Evolutionary conservation across 2,329 filamentous ascomycete species (phyloP).

Genomic region (Nemania diffusa): DNA sequence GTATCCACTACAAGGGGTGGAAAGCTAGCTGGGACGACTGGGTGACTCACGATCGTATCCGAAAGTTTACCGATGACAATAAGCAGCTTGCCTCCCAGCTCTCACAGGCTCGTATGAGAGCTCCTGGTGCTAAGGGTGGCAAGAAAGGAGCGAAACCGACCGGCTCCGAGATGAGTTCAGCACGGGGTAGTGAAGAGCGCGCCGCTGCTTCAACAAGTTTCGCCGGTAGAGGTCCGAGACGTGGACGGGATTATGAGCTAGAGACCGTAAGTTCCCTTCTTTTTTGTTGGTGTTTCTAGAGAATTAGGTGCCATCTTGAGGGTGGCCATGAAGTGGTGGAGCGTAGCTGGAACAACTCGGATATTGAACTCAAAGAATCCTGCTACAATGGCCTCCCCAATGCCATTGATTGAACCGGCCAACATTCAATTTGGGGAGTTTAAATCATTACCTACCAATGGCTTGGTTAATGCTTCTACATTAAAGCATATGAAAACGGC

Average conservation of each 20-base stretch:
- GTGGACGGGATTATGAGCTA: slow-evolving; percentile 82
- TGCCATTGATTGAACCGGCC: slow-evolving; percentile 2
- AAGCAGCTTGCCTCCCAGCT: slow-evolving; percentile 84
- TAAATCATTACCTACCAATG: slow-evolving; percentile 6
- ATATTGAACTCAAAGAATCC: slow-evolving; percentile 4
- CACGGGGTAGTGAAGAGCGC: slow-evolving; percentile 81
- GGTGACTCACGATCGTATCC: slow-evolving; percentile 92
- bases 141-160: slow-evolving; percentile 59
- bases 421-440: neutral
- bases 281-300: slow-evolving; percentile 29
- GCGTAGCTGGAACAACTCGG: slow-evolving; percentile 13
- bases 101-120: slow-evolving; percentile 61
- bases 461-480: slow-evolving; percentile 1
- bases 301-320: slow-evolving; percentile 1
- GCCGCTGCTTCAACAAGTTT: slow-evolving; percentile 69
- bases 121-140: slow-evolving; percentile 57
- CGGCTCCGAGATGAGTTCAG: slow-evolving; percentile 70
- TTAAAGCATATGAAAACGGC: slow-evolving; percentile 2
- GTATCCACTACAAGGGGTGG: slow-evolving; percentile 99
- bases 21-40: slow-evolving; percentile 99
- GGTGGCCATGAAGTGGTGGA: slow-evolving; percentile 7
- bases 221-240: slow-evolving; percentile 74
- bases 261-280: slow-evolving; percentile 72
- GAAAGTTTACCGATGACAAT: slow-evolving; percentile 95
- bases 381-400: neutral